Conservation (phyloP, 805 yeast genomes). For the Metschnikowia rubicola region DNA sequence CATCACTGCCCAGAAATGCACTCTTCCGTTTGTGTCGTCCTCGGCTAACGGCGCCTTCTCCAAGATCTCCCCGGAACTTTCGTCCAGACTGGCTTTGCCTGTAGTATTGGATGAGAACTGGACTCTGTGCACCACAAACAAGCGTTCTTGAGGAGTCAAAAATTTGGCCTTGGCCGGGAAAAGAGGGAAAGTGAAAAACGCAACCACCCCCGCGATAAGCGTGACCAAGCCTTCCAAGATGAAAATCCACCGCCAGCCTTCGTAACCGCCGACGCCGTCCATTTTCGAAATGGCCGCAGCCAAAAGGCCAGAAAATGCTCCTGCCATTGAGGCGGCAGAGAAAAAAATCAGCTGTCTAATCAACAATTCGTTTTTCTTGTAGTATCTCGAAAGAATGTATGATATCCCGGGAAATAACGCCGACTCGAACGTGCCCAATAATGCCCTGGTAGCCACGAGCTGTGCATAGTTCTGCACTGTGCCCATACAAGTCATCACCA, state of each 20-base stretch:
- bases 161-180: constrained; percentile 11
- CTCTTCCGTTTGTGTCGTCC: constrained; percentile 9
- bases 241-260: constrained; percentile 19
- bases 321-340: constrained; percentile 69
- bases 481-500: constrained; percentile 63
- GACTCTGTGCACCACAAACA: constrained; percentile 12
- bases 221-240: constrained; percentile 17
- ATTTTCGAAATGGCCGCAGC: constrained; percentile 62
- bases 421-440: constrained; percentile 66
- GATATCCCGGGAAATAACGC: constrained; percentile 76
- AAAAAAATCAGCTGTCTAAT: constrained; percentile 67
- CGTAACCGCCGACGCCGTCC: constrained; percentile 30
- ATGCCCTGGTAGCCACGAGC: constrained; percentile 57
- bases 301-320: constrained; percentile 75
- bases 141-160: constrained; percentile 13
- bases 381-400: constrained; percentile 64
- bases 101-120: constrained; percentile 6
- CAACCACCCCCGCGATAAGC: constrained; percentile 2
- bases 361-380: constrained; percentile 62
- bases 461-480: constrained; percentile 57
- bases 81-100: neutral
- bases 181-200: constrained; percentile 11
- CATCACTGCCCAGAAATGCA: constrained; percentile 19
- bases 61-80: neutral
- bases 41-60: constrained; percentile 10